A percentile compares a stretch with the other conserved stretches of the same genome.
phyloP scores from a whole-genome alignment of 768 basidiomycete genomes.

The Mycena polygramma region DNA sequence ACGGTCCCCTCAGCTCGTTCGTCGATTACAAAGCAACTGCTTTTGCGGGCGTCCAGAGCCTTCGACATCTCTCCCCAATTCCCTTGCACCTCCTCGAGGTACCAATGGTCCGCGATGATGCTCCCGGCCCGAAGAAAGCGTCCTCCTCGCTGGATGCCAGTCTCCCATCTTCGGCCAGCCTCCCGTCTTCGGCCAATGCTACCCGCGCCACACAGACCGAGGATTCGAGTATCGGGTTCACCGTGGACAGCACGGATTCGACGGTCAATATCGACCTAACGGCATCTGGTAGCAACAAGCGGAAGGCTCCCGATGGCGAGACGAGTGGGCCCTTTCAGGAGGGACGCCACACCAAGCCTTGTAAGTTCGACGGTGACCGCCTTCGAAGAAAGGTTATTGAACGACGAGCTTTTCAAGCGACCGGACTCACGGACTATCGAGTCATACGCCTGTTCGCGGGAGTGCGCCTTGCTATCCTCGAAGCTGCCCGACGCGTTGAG shows the following conservation, averaged over 20 bases:
- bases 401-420: background rate
- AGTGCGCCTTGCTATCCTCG: background rate
- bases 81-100: background rate
- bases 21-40: background rate
- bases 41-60: no score
- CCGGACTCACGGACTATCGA: background rate
- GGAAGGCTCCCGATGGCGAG: background rate
- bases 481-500: background rate
- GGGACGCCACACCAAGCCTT: background rate
- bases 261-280: background rate
- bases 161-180: background rate
- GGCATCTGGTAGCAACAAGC: background rate
- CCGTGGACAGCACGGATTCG: background rate
- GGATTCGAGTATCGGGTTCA: no score
- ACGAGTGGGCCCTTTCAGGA: background rate
- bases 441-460: background rate
- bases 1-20: background rate
- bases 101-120: background rate
- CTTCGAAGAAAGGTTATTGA: background rate
- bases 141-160: background rate
- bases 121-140: background rate
- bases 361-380: background rate
- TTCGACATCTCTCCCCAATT: no score
- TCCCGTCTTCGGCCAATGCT: no score
- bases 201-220: no score